phyloP scores from a whole-genome alignment of 768 basidiomycete genomes.

The Asterophora lycoperdoides region DNA sequence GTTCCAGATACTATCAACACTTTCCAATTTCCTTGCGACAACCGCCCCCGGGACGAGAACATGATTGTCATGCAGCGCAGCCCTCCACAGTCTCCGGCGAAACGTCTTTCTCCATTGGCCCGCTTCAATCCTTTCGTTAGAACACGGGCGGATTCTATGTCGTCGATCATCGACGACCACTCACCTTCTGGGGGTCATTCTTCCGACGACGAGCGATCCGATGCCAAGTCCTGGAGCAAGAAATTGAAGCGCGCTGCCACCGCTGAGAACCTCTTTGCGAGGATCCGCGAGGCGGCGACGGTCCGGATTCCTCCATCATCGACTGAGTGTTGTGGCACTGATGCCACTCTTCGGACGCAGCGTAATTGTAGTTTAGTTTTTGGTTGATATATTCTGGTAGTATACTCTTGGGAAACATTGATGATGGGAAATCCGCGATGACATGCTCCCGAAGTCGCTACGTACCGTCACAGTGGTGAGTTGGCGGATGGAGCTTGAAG shows the following conservation, averaged over 20 bases:
- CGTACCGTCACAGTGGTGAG: no score
- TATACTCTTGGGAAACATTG: no score
- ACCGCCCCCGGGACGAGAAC: neutral
- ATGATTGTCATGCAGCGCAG: neutral
- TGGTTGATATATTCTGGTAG: no score
- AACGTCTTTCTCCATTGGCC: neutral
- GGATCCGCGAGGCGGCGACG: neutral
- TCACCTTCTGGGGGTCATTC: neutral
- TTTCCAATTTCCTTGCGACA: neutral
- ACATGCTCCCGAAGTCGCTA: no score
- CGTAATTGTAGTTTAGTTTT: no score
- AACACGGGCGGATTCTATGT: neutral
- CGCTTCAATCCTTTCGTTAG: conserved; percentile 4
- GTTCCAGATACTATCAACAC: neutral
- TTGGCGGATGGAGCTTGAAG: no score
- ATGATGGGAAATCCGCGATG: no score
- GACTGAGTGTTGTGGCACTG: no score
- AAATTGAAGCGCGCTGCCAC: conserved; percentile 5
- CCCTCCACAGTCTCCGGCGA: neutral
- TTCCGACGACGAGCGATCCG: neutral
- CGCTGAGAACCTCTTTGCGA: neutral
- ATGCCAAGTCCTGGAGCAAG: conserved; percentile 3
- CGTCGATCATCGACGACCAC: neutral
- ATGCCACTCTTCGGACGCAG: no score
- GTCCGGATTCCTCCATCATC: neutral